Conservation (phyloP, 352 stramenopile species). For the Lagenidium sp. region DNA sequence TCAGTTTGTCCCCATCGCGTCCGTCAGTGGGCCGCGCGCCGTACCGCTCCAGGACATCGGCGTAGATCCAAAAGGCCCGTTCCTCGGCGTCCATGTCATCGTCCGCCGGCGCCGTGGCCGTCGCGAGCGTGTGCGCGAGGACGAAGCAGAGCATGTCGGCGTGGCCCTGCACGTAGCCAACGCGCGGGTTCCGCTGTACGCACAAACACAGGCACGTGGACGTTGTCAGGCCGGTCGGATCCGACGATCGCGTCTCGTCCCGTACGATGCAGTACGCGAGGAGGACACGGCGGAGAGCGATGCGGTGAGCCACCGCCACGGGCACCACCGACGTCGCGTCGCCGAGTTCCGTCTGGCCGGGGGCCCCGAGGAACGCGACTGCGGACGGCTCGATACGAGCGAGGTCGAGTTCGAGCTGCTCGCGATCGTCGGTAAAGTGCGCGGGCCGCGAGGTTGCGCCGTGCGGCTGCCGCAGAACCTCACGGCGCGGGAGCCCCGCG, state of each 20-base stretch:
- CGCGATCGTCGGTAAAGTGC: constrained; percentile 23
- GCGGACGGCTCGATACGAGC: constrained; percentile 44
- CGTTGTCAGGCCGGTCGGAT: too few relatives aligned
- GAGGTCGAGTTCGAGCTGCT: constrained; percentile 67
- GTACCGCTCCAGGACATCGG: constrained; percentile 51
- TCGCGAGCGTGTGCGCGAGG: constrained; percentile 29
- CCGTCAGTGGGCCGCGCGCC: too few relatives aligned
- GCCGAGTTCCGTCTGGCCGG: constrained; percentile 1
- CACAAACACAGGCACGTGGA: not conserved
- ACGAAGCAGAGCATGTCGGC: constrained; percentile 66
- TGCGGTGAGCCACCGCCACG: constrained; percentile 18
- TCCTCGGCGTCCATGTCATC: constrained; percentile 53
- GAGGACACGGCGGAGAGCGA: constrained; percentile 46
- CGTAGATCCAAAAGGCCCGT: constrained; percentile 65
- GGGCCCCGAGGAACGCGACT: constrained; percentile 33
- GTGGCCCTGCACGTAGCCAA: constrained; percentile 74
- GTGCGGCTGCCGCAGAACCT: not conserved
- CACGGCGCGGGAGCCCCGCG: too few relatives aligned
- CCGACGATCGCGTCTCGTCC: not conserved
- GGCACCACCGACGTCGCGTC: constrained; percentile 1
- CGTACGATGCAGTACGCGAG: constrained; percentile 47
- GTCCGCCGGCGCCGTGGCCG: too few relatives aligned
- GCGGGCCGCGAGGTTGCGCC: not conserved
- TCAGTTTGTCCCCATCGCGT: too few relatives aligned
- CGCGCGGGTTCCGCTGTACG: constrained; percentile 41